These are phyloP conservation scores for Collybia mongolica DNA, from an alignment of 768 basidiomycete species.

Conservation along the genomic window DNA sequence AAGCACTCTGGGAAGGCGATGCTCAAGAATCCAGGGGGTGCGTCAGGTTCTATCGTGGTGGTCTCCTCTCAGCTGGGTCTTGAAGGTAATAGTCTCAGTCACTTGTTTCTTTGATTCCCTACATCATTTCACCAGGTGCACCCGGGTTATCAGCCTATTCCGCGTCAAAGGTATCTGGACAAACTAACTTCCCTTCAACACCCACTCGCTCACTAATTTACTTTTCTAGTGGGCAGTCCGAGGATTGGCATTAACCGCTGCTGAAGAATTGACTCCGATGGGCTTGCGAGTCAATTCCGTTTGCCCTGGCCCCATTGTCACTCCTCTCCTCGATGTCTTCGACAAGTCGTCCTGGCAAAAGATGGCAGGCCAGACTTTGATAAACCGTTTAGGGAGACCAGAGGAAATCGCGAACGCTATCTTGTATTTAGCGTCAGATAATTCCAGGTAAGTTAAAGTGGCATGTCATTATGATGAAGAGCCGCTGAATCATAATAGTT, in stretches of 20 bases:
- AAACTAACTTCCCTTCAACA: background rate
- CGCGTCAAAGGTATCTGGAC: slow-evolving; percentile 9
- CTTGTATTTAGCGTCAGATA: slow-evolving; percentile 11
- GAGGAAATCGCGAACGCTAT: slow-evolving; percentile 16
- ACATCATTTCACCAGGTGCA: slow-evolving; percentile 6
- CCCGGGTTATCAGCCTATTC: slow-evolving; percentile 15
- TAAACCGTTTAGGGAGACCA: slow-evolving; percentile 11
- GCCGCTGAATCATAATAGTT: background rate
- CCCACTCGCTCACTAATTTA: background rate
- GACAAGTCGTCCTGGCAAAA: slow-evolving; percentile 8
- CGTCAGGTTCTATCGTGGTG: slow-evolving; percentile 15
- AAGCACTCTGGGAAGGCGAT: slow-evolving; percentile 10
- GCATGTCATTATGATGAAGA: background rate
- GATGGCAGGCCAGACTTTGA: slow-evolving; percentile 9
- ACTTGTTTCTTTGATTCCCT: background rate
- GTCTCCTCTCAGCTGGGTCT: slow-evolving; percentile 18
- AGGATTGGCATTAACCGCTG: slow-evolving; percentile 14
- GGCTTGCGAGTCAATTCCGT: slow-evolving; percentile 16
- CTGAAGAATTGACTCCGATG: slow-evolving; percentile 13
- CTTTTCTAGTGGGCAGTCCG: slow-evolving; percentile 10
- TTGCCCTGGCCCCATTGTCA: slow-evolving; percentile 14
- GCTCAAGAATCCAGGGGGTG: slow-evolving; percentile 9
- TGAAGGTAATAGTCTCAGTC: slow-evolving; percentile 5
- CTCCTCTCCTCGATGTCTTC: slow-evolving; percentile 12
- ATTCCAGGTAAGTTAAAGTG: slow-evolving; percentile 4